Evolutionary conservation across 139 green algal species (phyloP).

Genomic region (Chlorella sp.): DNA sequence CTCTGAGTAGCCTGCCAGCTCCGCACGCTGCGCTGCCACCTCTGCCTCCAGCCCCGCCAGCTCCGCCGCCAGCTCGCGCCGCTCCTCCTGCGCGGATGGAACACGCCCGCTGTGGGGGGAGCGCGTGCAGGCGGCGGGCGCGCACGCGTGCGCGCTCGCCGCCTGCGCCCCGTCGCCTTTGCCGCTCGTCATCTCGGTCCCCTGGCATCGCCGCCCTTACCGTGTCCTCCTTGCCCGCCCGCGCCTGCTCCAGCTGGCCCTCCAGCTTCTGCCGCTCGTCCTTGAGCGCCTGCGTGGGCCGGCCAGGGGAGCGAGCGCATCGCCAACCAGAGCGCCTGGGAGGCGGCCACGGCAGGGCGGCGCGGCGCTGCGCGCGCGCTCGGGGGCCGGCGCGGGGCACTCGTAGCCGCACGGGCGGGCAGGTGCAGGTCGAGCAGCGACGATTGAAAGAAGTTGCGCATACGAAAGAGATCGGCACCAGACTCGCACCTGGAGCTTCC

Average conservation of each 20-base stretch:
- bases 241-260: slow-evolving; percentile 37
- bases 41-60: slow-evolving; percentile 38
- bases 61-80: slow-evolving; percentile 38
- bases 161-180: background rate
- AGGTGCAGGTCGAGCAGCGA: background rate
- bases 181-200: background rate
- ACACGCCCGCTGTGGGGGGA: too few species aligned
- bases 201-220: too few species aligned
- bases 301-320: background rate
- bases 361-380: background rate
- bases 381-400: background rate
- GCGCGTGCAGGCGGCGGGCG: background rate
- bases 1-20: slow-evolving; percentile 54
- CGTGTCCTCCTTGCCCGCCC: slow-evolving; percentile 58
- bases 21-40: slow-evolving; percentile 27
- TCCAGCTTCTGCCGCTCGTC: slow-evolving; percentile 30
- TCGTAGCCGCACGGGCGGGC: background rate
- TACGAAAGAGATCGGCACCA: background rate
- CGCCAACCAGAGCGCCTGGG: background rate
- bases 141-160: background rate
- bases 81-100: slow-evolving; percentile 25
- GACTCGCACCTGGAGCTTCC: slow-evolving; percentile 7
- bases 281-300: background rate
- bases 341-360: background rate
- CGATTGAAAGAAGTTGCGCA: background rate